Evolutionary conservation across 352 stramenopile species (phyloP), one percentile per base, ranked within the genome.

Genomic region (Thraustochytrium striatum): DNA sequence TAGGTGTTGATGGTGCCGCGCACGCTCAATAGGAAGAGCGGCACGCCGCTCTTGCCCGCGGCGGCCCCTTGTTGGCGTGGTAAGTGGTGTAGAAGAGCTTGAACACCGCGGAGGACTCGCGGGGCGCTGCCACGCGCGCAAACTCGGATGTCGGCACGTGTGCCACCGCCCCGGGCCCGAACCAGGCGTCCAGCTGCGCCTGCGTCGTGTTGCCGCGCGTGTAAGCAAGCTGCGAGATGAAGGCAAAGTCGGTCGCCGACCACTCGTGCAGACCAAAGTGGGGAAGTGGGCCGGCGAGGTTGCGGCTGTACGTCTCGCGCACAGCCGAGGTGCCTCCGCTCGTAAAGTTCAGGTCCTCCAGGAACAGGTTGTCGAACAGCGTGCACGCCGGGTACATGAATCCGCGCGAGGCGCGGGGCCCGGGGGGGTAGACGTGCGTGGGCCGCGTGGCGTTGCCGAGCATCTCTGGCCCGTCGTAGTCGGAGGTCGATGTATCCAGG

Each of bases 151-250:
- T 35, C 8, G 50, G 50, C 13, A 79, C 72, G 53, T 79, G 72
- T 16, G 7, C 25, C 13, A 58, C 52, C 3, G 28, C 68, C 38
- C 55, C 79, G 19, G 59, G 16, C 44, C 84, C 82, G 81, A 87
- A 90, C 87, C 87, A 90, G 21, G 78, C 7, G 38, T 87, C 72
- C 3, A 82, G 72, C 36, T 38, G 87, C 69, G 9, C 68, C 36
- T 75, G 44, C 0, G 50, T 38, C 2, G 32, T 62, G 39, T 9
- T 7, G 11, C 7, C 41, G 13, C 50, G 32, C 16, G 47, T 32
- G 30, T 89, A 90, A 3, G 85, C 82, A 9, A 89, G 21, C 9
- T 73, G 69, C 21, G 85, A 72, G 13, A 89, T 32, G 57, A 86
- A 89, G 9, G 82, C 78, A 69, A 83, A 88, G 62, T 88, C 85